Evolutionary conservation across 192 early-diverging fungal species (phyloP), one percentile per base, ranked within the genome.

Genomic region (Entomortierella chlamydospora): DNA sequence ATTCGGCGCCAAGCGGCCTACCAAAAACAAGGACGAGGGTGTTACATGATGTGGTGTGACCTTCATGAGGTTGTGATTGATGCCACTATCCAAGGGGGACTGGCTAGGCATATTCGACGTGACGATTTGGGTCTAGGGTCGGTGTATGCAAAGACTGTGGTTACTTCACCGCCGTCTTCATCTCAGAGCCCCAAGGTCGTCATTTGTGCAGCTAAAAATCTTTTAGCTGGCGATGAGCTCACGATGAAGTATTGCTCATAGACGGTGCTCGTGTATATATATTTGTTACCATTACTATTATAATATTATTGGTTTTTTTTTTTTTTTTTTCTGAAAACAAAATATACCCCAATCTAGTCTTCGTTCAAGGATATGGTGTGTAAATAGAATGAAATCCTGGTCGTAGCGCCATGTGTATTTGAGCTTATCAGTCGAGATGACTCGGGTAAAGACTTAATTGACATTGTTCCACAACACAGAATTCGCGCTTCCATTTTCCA

Each of bases 21-120:
- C 55, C 50, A 55, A 29, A 47, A 39, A 23, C 62, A 58, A 23
- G 37, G 42, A 12, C 64, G 64, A 15, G 43, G 20, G 20, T 74
- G 66, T 54, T 74, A 74, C 30, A 74, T 74, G 72, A 67, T 67
- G 62, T 58, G 53, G 55, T 55, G 62, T 23, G 62, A 42, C 17
- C 34, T 63, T 9, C 37, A 57, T 22, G 72, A 67, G 51, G 53
- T 30, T 4, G 62, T 66, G 8, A 70, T 74, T 23, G 72, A 74
- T 70, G 72, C 72, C 15, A 68, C 53, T 15, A 55, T 29, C 22
- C 47, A 49, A 41, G 72, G 72, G 17, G 64, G 64, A 17, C 52
- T 68, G 39, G 72, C 64, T 25, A 18, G 66, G 34, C 56, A 33
- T 31, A 58, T 68, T 22, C 54, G 66, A 20, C 20, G 34, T 18